Base-by-base conservation (phyloP, 2,329 filamentous ascomycete genomes). In the Exophiala calicioides region DNA sequence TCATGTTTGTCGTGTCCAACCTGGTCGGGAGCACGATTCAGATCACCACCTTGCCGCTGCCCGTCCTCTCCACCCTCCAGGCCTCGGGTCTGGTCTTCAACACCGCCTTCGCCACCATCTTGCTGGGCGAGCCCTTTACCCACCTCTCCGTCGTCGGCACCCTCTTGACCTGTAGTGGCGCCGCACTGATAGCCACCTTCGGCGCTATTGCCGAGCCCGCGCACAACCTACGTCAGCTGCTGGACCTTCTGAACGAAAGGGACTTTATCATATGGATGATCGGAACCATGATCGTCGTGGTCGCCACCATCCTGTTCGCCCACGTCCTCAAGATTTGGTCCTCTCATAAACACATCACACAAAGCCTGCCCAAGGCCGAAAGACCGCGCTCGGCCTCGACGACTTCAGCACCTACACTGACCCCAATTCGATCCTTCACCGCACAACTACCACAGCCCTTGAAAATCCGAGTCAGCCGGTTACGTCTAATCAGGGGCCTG, bases 71-170 rank as follows among this genome's bases (percentile, higher is more conserved):
- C 46, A 96, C 93, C 1, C 75, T 98, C 27, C 93, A 98, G 72
- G 91, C 91, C 65, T 95, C 91, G 3, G 93, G 93, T 33, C 78
- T 98, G 44, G 93, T 98, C 53, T 98, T 98, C 77, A 98, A 98
- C 74, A 95, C 91, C 47, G 89, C 97, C 68, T 95, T 94, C 76
- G 93, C 93, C 52, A 94, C 90, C 33, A 73, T 97, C 47, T 88
- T 97, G 61, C 79, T 98, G 36, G 85, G 86, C 62, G 91, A 98
- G 69, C 88, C 90, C 3, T 98, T 97, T 69, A 97, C 93, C 41
- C 81, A 80, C 65, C 94, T 90, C 79, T 96, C 91, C n/a, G 77
- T 95, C 27, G 80, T 88, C 61, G 93, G 93, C 27, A 98, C 93
- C 1, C 61, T 93, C 41, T 80, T 98, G 38, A 93, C 97, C 31